Percentiles rank a stretch among this genome's conserved stretches.
These are phyloP conservation scores for Sarocladium strictum DNA, from an alignment of 2,329 filamentous ascomycete species.

Conservation along the genomic window DNA sequence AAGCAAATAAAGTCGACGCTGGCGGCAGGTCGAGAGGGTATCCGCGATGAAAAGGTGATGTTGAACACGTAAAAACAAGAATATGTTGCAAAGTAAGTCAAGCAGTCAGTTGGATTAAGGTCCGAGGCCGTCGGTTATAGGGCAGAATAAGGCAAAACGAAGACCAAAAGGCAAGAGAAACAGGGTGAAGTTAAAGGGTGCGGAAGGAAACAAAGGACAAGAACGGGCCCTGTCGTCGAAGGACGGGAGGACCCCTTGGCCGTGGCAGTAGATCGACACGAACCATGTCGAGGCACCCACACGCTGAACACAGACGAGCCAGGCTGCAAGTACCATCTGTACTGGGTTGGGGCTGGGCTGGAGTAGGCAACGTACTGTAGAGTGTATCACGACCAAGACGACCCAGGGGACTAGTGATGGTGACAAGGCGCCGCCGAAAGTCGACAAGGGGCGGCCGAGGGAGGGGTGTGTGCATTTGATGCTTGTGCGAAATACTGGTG, in stretches of 20 bases:
- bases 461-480: background rate
- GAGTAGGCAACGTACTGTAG: too few species aligned
- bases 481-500: too few species aligned
- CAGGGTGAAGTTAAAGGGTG: constrained; percentile 2
- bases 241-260: constrained; percentile 1
- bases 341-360: too few species aligned
- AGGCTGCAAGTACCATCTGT: background rate
- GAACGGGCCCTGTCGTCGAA: background rate
- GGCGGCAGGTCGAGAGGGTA: background rate
- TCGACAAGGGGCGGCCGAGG: background rate
- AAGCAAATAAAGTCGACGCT: background rate
- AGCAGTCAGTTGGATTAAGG: background rate
- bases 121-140: background rate
- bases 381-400: constrained; percentile 6
- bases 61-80: background rate
- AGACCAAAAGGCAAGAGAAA: background rate
- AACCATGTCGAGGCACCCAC: constrained; percentile 7
- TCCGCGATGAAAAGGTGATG: background rate
- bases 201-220: background rate
- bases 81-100: background rate
- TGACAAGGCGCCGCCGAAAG: constrained; percentile 6
- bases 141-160: background rate
- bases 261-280: background rate
- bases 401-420: constrained; percentile 4
- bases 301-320: constrained; percentile 1